Percentiles rank a stretch among this genome's conserved stretches.
Conservation (phyloP, 2,329 filamentous ascomycete genomes). For the Zarea fungicola region DNA sequence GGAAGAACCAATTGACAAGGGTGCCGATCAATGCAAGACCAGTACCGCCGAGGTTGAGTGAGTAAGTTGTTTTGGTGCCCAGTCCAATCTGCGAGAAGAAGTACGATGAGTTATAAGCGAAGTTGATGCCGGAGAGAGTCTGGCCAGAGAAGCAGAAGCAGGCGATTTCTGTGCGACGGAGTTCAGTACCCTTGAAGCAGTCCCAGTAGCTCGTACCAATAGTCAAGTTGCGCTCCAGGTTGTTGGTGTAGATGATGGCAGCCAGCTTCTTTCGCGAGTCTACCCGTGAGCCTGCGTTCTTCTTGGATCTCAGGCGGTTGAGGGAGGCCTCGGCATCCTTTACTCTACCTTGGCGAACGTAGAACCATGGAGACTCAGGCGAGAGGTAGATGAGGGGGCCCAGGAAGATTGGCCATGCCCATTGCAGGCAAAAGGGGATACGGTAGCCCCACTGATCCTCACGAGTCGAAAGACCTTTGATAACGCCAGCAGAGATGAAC, state of each 20-base stretch:
- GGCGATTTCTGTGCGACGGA: conserved; percentile 39
- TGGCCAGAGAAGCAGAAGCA: conserved; percentile 37
- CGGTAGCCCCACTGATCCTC: conserved; percentile 36
- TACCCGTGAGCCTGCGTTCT: too few relatives aligned
- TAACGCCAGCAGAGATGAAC: conserved; percentile 34
- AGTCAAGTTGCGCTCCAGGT: conserved; percentile 22
- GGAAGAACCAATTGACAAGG: conserved; percentile 35
- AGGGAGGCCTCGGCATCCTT: conserved; percentile 21
- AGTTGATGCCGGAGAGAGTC: conserved; percentile 32
- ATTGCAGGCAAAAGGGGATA: conserved; percentile 40
- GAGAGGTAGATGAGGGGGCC: conserved; percentile 30
- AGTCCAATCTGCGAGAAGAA: conserved; percentile 43
- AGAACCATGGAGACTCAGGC: conserved; percentile 37
- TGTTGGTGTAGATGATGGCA: conserved; percentile 37
- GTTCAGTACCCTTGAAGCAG: conserved; percentile 43
- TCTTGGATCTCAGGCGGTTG: conserved; percentile 18
- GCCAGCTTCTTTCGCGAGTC: conserved; percentile 27
- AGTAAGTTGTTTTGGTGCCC: conserved; percentile 37
- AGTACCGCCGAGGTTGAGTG: conserved; percentile 44
- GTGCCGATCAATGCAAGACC: conserved; percentile 39
- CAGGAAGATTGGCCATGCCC: conserved; percentile 37
- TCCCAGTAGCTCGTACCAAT: conserved; percentile 35
- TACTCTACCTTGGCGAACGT: conserved; percentile 32
- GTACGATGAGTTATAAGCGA: conserved; percentile 37
- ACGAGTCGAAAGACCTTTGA: conserved; percentile 27